Percentiles rank a stretch among this genome's conserved stretches.
Conservation (phyloP, 192 early-diverging fungal genomes). For the Powellomyces hirtus region DNA sequence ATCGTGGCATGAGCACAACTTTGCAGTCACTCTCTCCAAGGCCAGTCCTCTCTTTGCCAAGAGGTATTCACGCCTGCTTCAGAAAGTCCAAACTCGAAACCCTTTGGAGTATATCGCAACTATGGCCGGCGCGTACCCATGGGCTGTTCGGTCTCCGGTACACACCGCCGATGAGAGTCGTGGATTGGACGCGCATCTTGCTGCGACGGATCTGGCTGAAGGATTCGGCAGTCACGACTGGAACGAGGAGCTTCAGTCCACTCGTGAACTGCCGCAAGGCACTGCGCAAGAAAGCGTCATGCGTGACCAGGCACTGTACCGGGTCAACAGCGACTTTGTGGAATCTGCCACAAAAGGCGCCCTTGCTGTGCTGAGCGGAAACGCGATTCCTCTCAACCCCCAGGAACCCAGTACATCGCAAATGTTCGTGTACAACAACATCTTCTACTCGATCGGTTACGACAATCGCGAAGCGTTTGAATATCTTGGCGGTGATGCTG, state of each 20-base stretch:
- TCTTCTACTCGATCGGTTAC: conserved; percentile 85
- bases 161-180: conserved; percentile 65
- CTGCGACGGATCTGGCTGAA: conserved; percentile 50
- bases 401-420: conserved; percentile 51
- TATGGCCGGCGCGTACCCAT: conserved; percentile 70
- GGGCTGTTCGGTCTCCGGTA: conserved; percentile 63
- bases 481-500: conserved; percentile 79
- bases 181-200: conserved; percentile 61
- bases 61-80: conserved; percentile 66
- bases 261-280: conserved; percentile 75
- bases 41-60: conserved; percentile 62
- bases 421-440: conserved; percentile 92
- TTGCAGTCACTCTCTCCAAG: conserved; percentile 31
- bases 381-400: conserved; percentile 76
- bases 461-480: conserved; percentile 86
- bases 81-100: conserved; percentile 61
- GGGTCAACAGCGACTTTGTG: conserved; percentile 86
- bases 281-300: conserved; percentile 80
- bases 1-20: conserved; percentile 30
- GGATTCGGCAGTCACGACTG: conserved; percentile 78
- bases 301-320: conserved; percentile 81
- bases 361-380: conserved; percentile 76
- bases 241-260: conserved; percentile 95
- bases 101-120: conserved; percentile 75
- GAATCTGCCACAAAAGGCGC: conserved; percentile 86